A percentile compares a stretch with the other conserved stretches of the same genome.
These are phyloP conservation scores for Dactylellina leptospora DNA, from an alignment of 2,329 filamentous ascomycete genomes.

Conservation along the genomic window DNA sequence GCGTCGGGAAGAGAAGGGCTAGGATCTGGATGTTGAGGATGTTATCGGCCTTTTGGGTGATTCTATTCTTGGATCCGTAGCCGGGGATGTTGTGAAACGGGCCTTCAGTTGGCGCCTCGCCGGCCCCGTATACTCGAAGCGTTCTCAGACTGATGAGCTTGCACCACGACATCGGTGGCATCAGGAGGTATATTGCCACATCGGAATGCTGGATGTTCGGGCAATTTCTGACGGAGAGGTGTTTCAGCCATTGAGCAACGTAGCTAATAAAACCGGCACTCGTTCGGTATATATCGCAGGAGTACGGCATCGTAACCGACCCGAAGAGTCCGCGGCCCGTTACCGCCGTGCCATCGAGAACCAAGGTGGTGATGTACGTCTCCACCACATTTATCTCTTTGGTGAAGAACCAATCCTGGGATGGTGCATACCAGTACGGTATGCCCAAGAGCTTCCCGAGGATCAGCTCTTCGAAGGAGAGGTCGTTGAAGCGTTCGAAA, in stretches of 20 bases:
- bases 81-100: constrained; percentile 49
- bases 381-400: neutral
- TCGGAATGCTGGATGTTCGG: constrained; percentile 48
- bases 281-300: constrained; percentile 27
- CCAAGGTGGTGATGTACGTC: constrained; percentile 21
- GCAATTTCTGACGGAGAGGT: constrained; percentile 38
- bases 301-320: constrained; percentile 19
- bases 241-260: neutral
- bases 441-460: constrained; percentile 29
- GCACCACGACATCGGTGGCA: constrained; percentile 14
- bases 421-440: constrained; percentile 36
- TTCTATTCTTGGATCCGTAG: constrained; percentile 39
- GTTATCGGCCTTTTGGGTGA: constrained; percentile 41
- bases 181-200: constrained; percentile 31
- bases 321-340: constrained; percentile 47
- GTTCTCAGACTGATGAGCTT: neutral
- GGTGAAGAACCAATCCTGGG: constrained; percentile 4
- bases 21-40: constrained; percentile 49
- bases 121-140: constrained; percentile 23
- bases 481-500: constrained; percentile 41
- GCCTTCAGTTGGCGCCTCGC: constrained; percentile 40
- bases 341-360: constrained; percentile 39
- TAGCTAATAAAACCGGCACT: constrained; percentile 31
- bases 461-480: constrained; percentile 37
- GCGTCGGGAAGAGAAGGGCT: constrained; percentile 18